Evolutionary conservation across 306 rosid genomes (phyloP), one percentile per base, ranked within the genome.

Genomic region (Datisca glomerata): DNA sequence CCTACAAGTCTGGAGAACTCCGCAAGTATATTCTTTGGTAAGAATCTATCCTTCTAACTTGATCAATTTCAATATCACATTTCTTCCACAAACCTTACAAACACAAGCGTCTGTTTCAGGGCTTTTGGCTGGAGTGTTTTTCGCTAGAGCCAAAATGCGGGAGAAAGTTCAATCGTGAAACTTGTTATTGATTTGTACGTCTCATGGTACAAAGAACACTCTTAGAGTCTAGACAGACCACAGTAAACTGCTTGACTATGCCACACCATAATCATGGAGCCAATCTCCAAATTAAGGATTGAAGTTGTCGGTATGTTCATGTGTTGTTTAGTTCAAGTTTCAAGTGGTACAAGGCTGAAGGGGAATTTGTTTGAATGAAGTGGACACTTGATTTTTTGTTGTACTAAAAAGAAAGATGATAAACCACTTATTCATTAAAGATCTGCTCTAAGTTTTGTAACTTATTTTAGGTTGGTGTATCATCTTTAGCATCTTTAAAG

Each of bases 1-100:
- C 96, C 93, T 3, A 91, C 98, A 43, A 91, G 98, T 66, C 47
- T 91, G 69, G 80, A 91, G 79, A 91, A 91, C 74, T 61, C 98
- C 0, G 73, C 72, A 0, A 91, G 98, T 81, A 91, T 91, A 44
- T 62, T 91, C 28, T 91, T 89, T 8, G 98, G 98, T 91, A 51
- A 70, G 75, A 58, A 31, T 70, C 45, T 70, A 19, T 17, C 25
- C 48, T 18, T 43, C 5, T 17, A 12, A 58, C 37, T 13, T 36
- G 21, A 23, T 36, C 31, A 11, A 32, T 24, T 18, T 29, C 13
- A 20, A 18, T 60, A 10, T 24, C 18, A 7, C 28, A 9, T 23
- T 31, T 37, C 11, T 15, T 21, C 21, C 35, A 8, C n/a, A 53
- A 8, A 29, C 44, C 53, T 23, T 19, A 33, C 8, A 20, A 43